phyloP scores from a whole-genome alignment of 805 yeast species.

The Starmerella sirachaensis region DNA sequence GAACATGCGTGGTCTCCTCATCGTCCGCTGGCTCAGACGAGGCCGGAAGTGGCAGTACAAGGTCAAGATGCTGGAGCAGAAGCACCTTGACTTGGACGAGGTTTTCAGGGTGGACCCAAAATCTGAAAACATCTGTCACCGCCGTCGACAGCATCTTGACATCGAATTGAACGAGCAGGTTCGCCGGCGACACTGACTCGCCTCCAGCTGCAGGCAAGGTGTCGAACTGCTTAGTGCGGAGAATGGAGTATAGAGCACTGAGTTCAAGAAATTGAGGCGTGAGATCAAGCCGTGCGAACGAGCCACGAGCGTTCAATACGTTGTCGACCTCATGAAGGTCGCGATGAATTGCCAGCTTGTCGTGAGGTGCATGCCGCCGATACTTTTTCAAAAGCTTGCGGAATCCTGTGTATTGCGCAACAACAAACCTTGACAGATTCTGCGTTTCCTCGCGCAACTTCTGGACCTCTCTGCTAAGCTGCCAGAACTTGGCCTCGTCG shows the following conservation, averaged over 20 bases:
- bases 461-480: conserved; percentile 31
- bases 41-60: conserved; percentile 15
- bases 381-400: conserved; percentile 64
- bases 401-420: conserved; percentile 60
- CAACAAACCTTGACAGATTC: conserved; percentile 54
- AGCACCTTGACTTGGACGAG: conserved; percentile 41
- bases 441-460: conserved; percentile 43
- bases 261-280: conserved; percentile 50
- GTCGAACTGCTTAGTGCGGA: conserved; percentile 28
- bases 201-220: neutral
- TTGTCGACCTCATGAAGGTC: conserved; percentile 21
- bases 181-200: neutral
- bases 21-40: conserved; percentile 16
- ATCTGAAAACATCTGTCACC: conserved; percentile 30
- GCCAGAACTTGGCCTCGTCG: conserved; percentile 13
- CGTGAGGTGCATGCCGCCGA: conserved; percentile 34
- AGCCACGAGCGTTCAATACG: conserved; percentile 35
- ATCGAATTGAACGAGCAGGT: conserved; percentile 24
- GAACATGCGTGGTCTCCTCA: conserved; percentile 20
- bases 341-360: conserved; percentile 21
- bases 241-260: conserved; percentile 41
- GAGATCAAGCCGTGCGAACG: conserved; percentile 51
- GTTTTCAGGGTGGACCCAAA: conserved; percentile 52
- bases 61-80: conserved; percentile 30
- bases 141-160: conserved; percentile 27